Evolutionary conservation across 306 rosid species (phyloP).

Genomic region (Vachellia collinsii): DNA sequence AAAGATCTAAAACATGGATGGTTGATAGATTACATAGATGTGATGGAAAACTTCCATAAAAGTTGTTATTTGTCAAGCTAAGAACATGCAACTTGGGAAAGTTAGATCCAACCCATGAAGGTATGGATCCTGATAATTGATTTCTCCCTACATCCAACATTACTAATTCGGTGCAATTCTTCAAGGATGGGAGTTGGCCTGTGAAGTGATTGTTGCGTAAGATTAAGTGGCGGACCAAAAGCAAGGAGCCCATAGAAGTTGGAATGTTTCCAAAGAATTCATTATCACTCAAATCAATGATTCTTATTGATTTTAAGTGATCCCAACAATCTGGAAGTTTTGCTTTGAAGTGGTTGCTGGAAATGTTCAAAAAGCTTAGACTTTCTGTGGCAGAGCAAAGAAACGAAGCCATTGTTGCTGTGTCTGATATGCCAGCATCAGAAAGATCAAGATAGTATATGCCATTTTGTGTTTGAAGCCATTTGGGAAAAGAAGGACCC

Average conservation of each 20-base stretch:
- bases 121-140: not conserved
- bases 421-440: not conserved
- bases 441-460: not conserved
- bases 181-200: not conserved
- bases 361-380: not conserved
- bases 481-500: constrained; percentile 30
- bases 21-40: not conserved
- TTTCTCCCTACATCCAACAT: not conserved
- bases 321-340: not conserved
- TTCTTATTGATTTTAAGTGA: not conserved
- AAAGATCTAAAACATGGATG: not conserved
- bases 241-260: not conserved
- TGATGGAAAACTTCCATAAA: not conserved
- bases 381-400: too few relatives aligned
- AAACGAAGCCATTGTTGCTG: too few relatives aligned
- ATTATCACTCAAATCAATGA: not conserved
- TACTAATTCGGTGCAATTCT: not conserved
- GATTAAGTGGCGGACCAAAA: not conserved
- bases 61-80: not conserved
- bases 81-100: not conserved
- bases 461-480: constrained; percentile 34
- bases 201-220: not conserved
- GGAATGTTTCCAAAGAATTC: not conserved
- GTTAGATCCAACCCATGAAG: not conserved
- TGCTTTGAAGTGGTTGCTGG: not conserved